phyloP scores from a whole-genome alignment of 352 stramenopile species.

The Phytopythium ostracodes region DNA sequence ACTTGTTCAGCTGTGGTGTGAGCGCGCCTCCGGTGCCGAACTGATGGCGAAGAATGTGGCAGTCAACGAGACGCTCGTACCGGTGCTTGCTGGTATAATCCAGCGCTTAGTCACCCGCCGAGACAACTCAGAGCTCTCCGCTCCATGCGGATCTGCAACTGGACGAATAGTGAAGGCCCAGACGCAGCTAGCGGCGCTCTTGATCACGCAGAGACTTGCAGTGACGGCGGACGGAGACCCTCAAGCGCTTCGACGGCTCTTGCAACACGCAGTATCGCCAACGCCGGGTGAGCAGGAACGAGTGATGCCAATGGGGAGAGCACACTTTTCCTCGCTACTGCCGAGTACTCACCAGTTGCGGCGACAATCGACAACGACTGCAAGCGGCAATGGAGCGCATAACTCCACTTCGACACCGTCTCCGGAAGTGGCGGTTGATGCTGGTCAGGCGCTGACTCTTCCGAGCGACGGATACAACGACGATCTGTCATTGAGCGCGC shows the following conservation, averaged over 20 bases:
- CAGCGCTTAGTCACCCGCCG: constrained; percentile 6
- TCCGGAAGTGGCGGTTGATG: neutral
- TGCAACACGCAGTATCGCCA: neutral
- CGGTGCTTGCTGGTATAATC: constrained; percentile 6
- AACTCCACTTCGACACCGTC: neutral
- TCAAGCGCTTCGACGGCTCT: neutral
- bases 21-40: neutral
- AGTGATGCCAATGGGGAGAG: neutral
- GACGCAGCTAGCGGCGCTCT: constrained; percentile 9
- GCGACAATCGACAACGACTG: neutral
- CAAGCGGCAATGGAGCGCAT: neutral
- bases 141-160: neutral
- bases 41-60: neutral
- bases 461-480: neutral
- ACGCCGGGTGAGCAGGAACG: neutral
- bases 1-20: constrained; percentile 20
- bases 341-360: neutral
- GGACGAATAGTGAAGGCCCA: neutral
- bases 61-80: constrained; percentile 8
- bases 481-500: constrained; percentile 13
- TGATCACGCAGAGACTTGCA: constrained; percentile 2
- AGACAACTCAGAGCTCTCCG: constrained; percentile 1
- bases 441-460: neutral
- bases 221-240: neutral
- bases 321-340: neutral